A percentile compares a stretch with the other conserved stretches of the same genome.
These are phyloP conservation scores for Exophiala xenobiotica DNA, from an alignment of 2,329 filamentous ascomycete species.

Conservation along the genomic window DNA sequence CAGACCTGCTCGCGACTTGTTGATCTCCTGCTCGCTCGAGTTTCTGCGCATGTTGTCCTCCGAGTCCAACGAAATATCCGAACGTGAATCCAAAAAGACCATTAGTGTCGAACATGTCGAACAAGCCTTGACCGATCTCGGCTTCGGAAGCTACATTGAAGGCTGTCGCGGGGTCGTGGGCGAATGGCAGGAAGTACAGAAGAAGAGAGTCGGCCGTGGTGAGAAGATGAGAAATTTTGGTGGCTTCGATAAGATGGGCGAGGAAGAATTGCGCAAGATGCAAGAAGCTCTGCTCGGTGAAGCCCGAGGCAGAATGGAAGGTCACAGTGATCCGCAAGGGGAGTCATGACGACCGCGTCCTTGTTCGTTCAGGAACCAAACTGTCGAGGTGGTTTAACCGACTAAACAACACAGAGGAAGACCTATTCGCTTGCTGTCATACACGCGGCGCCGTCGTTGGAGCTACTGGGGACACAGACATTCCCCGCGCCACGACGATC, in stretches of 20 bases:
- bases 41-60: slow-evolving; percentile 99
- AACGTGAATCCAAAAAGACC: slow-evolving; percentile 98
- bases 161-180: slow-evolving; percentile 83
- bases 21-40: slow-evolving; percentile 98
- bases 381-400: too few relatives aligned
- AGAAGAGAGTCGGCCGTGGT: slow-evolving; percentile 60
- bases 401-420: too few relatives aligned
- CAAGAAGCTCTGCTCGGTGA: slow-evolving; percentile 90
- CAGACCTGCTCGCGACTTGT: slow-evolving; percentile 88
- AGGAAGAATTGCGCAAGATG: slow-evolving; percentile 83
- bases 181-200: slow-evolving; percentile 89
- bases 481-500: too few relatives aligned
- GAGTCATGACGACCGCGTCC: neutral
- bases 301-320: slow-evolving; percentile 62
- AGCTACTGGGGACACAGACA: too few relatives aligned
- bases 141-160: slow-evolving; percentile 87
- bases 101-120: slow-evolving; percentile 98
- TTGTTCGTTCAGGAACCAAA: neutral
- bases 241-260: slow-evolving; percentile 85
- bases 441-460: too few relatives aligned
- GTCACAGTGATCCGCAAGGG: slow-evolving; percentile 12
- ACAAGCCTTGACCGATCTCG: slow-evolving; percentile 86
- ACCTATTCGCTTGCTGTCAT: too few relatives aligned
- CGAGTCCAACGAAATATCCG: slow-evolving; percentile 97
- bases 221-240: slow-evolving; percentile 98